Evolutionary conservation across 2,329 filamentous ascomycete species (phyloP).

Genomic region (Trichophyton verrucosum): DNA sequence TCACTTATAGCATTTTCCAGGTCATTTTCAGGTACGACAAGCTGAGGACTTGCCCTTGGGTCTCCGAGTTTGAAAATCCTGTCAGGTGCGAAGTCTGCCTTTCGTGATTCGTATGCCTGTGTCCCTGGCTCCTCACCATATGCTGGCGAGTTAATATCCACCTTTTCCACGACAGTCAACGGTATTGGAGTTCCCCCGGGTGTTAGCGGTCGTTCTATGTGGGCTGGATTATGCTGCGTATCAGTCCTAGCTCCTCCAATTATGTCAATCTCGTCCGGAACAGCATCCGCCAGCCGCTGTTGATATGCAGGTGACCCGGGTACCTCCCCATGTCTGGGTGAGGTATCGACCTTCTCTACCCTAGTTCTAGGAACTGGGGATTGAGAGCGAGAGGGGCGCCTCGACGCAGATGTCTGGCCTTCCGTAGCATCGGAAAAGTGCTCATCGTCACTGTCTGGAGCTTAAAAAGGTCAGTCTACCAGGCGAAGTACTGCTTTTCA

Average conservation of each 20-base stretch:
- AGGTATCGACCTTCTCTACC: constrained; percentile 50
- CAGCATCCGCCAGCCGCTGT: constrained; percentile 46
- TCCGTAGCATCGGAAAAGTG: constrained; percentile 56
- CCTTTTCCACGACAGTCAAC: constrained; percentile 49
- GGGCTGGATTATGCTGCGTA: constrained; percentile 33
- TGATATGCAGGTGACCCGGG: constrained; percentile 50
- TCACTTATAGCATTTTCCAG: neutral
- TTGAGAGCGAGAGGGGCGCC: constrained; percentile 26
- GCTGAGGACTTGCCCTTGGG: constrained; percentile 12
- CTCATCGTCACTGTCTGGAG: constrained; percentile 44
- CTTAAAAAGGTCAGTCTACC: constrained; percentile 16
- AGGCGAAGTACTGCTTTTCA: neutral
- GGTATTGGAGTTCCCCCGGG: constrained; percentile 44
- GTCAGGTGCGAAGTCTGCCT: constrained; percentile 49
- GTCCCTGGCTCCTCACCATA: constrained; percentile 53
- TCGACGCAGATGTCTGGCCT: constrained; percentile 31
- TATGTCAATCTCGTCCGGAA: constrained; percentile 52
- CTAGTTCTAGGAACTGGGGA: constrained; percentile 50
- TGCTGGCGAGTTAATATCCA: constrained; percentile 44
- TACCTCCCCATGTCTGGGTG: constrained; percentile 47
- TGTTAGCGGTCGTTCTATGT: constrained; percentile 27
- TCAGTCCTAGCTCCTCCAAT: constrained; percentile 36
- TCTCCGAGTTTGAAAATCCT: constrained; percentile 37
- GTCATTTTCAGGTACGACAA: neutral
- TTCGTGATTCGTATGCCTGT: constrained; percentile 42